Evolutionary conservation across 306 rosid species (phyloP), one percentile per base, ranked within the genome.

Genomic region (Lagenaria siceraria): DNA sequence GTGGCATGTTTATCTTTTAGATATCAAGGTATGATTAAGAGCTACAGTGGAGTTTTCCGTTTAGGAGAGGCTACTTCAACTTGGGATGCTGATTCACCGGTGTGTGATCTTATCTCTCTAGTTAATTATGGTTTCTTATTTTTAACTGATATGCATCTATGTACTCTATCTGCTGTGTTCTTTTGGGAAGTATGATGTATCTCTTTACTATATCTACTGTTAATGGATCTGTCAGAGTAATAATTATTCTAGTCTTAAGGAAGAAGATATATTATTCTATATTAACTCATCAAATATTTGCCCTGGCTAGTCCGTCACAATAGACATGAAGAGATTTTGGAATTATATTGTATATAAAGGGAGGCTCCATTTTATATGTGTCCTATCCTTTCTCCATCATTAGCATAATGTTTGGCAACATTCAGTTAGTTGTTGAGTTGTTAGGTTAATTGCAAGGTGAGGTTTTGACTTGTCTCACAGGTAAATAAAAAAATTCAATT

Each of bases 61-160:
- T 80, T 94, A 58, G 98, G 98, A 62, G 98, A 94, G 89, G 98
- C 98, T 82, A 94, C 98, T 79, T 94, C 98, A 53, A 94, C 98
- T 80, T 92, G 96, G 98, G 98, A 94, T 83, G 98, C 97, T 65
- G 97, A 92, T 87, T 92, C 98, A 76, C 90, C 93, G 66, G 98
- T 92, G 78, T 77, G 97, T 87, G 43, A 78, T 73, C 5, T 25
- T 22, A 35, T 81, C 77, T 65, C 79, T 74, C 58, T 40, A 33
- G 12, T 55, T 51, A 42, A 38, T 81, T 52, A 21, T 61, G 31
- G 38, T 25, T 70, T 42, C 21, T 14, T 46, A 35, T 43, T 43
- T 24, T 21, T 49, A 43, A 43, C 11, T 69, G 18, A 24, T 71
- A 15, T 25, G 76, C 24, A 21, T 69, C 15, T 71, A 1, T 69